Base-by-base conservation (phyloP, 768 basidiomycete genomes). In the Calocybe cyanea region DNA sequence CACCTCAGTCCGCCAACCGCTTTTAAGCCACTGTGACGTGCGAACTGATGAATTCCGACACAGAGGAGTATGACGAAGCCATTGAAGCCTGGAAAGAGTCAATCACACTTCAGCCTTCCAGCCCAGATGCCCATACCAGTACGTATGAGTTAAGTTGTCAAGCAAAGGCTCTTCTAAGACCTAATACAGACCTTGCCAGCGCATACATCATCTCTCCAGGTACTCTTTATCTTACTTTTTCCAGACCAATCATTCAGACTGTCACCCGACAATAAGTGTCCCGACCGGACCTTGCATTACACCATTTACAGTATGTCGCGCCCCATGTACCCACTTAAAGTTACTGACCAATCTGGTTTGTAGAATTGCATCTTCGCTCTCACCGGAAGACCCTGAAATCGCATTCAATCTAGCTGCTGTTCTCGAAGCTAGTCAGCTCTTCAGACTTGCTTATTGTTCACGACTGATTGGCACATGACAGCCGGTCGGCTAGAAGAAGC, bases 361-460 rank as follows among this genome's bases (percentile, higher is more conserved):
- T 40, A 93, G 91, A 55, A 82, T 87, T 61, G 91, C 91, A 39
- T 74, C 81, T 35, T 81, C 83, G n/a, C 76, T 93, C 55, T 77
- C 84, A 48, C 91, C 91, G 37, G 86, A 90, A 63, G 91, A 93
- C 71, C 83, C 87, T 62, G 91, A 93, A 63, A 90, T 92, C 58
- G 83, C 87, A 13, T 93, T 92, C 74, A 93, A 93, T 69, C 78
- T 91, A 48, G 91, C 87, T 41, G 91, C 89, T 36, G 88, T 93
- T 56, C 75, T 92, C 49, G 91, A 93, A 81, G 90, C 91, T 45
- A 80, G 91, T 89, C 55, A 56, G 83, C 74, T 46, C 49, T 57
- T 60, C 31, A 25, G 43, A 25, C 21, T 15, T 43, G 30, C 32
- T 51, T 43, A 42, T 53, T 51, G 49, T 38, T 40, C 37, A 37